Conservation (phyloP, 2,329 filamentous ascomycete species). For the Stemphylium beticola region DNA sequence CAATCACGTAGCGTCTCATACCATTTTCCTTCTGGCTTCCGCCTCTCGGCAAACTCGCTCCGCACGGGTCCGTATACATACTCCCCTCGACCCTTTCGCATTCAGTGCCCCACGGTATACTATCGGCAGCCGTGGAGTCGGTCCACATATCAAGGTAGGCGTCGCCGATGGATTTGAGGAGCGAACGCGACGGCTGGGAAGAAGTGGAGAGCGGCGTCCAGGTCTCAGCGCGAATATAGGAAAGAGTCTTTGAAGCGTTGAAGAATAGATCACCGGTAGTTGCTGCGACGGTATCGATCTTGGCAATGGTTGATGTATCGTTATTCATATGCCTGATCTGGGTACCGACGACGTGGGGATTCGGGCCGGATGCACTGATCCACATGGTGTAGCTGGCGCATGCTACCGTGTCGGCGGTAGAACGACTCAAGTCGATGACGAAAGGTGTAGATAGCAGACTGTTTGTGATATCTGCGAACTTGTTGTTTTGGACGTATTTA, state of each 20-base stretch:
- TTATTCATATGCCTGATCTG: conserved; percentile 34
- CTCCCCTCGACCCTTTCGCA: conserved; percentile 40
- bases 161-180: conserved; percentile 36
- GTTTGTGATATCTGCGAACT: conserved; percentile 28
- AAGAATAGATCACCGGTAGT: conserved; percentile 42
- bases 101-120: conserved; percentile 37
- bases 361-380: conserved; percentile 29
- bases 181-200: conserved; percentile 30
- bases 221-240: conserved; percentile 35
- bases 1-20: conserved; percentile 40
- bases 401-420: conserved; percentile 31
- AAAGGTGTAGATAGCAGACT: conserved; percentile 26
- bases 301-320: conserved; percentile 29
- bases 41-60: conserved; percentile 28
- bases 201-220: conserved; percentile 28
- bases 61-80: conserved; percentile 34
- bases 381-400: conserved; percentile 42
- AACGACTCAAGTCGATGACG: conserved; percentile 34
- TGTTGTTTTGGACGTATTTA: conserved; percentile 42
- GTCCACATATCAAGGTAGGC: conserved; percentile 44
- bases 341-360: conserved; percentile 37
- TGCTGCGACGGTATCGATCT: conserved; percentile 38
- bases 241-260: conserved; percentile 34
- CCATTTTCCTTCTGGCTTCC: conserved; percentile 36
- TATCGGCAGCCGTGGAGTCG: conserved; percentile 34